Percentiles rank a stretch among this genome's conserved stretches.
Conservation (phyloP, 768 basidiomycete genomes). For the Calocybe gangraenosa region DNA sequence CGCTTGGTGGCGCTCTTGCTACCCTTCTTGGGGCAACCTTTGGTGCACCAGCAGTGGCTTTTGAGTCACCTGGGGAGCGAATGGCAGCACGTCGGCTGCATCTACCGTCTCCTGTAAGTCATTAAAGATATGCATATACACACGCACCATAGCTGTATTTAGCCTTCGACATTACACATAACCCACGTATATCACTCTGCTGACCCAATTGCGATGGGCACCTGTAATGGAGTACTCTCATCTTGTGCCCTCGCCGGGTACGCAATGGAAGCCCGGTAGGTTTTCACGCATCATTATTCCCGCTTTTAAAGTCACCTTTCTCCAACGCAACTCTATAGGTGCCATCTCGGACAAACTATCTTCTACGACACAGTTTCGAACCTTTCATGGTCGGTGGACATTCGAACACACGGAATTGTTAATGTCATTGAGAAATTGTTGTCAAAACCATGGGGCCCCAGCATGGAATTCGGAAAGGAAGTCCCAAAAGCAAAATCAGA, state of each 20-base stretch:
- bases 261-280: conserved; percentile 74
- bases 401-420: conserved; percentile 78
- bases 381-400: conserved; percentile 78
- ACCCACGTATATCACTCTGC: conserved; percentile 94
- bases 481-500: conserved; percentile 54
- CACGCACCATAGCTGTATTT: neutral
- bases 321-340: conserved; percentile 33
- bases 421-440: conserved; percentile 74
- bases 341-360: conserved; percentile 83
- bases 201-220: conserved; percentile 91
- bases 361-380: conserved; percentile 91
- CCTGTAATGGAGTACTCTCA: conserved; percentile 76
- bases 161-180: conserved; percentile 75
- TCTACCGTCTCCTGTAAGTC: conserved; percentile 74
- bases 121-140: neutral
- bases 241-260: conserved; percentile 87
- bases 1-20: conserved; percentile 69
- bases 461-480: conserved; percentile 55
- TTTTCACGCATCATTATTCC: too few relatives aligned
- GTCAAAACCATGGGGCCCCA: conserved; percentile 65
- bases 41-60: conserved; percentile 81
- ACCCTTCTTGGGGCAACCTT: conserved; percentile 85
- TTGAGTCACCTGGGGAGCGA: conserved; percentile 87
- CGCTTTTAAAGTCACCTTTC: neutral
- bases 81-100: conserved; percentile 79